A percentile compares a stretch with the other conserved stretches of the same genome.
Evolutionary conservation across 2,329 filamentous ascomycete species (phyloP).

Genomic region (Didymella keratinophila): DNA sequence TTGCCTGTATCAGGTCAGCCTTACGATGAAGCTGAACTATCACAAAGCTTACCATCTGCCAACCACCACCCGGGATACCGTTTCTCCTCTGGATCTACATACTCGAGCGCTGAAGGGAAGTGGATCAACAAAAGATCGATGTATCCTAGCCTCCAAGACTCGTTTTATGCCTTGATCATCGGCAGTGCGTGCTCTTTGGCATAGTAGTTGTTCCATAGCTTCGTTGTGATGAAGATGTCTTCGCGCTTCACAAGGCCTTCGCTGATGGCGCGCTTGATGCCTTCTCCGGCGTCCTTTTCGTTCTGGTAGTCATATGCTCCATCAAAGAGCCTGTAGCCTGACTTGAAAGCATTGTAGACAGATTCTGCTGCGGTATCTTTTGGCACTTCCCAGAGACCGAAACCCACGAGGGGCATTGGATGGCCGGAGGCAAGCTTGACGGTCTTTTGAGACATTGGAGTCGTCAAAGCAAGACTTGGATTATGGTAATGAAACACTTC

Average conservation of each 20-base stretch:
- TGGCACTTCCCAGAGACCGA: background rate
- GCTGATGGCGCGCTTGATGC: background rate
- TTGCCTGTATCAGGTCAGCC: background rate
- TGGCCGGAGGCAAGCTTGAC: background rate
- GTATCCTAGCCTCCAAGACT: background rate
- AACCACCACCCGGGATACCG: background rate
- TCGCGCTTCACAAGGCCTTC: background rate
- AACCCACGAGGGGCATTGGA: background rate
- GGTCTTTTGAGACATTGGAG: background rate
- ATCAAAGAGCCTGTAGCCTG: background rate
- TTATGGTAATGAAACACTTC: background rate
- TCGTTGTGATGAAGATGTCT: background rate
- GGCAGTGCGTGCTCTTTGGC: background rate
- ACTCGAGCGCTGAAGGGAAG: background rate
- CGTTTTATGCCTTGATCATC: background rate
- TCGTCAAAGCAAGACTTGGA: background rate
- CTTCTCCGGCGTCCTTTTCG: background rate
- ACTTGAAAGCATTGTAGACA: background rate
- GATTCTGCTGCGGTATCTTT: background rate
- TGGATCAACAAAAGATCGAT: background rate
- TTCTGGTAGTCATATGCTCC: background rate
- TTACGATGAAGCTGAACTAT: background rate
- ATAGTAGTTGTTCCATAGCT: background rate
- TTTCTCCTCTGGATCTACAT: background rate
- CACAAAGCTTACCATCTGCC: background rate